Base-by-base conservation (phyloP, 768 basidiomycete species). In the Boletus rex-veris region DNA sequence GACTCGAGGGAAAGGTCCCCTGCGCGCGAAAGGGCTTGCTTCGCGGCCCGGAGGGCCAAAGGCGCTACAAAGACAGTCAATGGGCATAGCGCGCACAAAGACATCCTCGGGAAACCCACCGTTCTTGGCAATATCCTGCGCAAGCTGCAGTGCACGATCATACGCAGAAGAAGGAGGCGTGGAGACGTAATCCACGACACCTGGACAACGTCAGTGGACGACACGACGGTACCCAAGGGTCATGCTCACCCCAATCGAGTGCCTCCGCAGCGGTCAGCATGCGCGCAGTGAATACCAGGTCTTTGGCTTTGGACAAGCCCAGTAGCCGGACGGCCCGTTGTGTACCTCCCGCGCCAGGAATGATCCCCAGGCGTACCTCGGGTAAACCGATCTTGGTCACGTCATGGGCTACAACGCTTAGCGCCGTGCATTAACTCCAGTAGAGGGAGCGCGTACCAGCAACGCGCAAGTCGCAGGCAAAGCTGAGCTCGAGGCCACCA, bases 331-430 rank as follows among this genome's bases (percentile, higher is more conserved):
- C 81, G 5, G 85, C 80, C 28, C 92, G 80, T 62, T 95, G 92
- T 1, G 92, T 94, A 6, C 92, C 92, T 4, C 92, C 92, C 19
- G 91, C 92, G 44, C 92, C 92, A 15, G 92, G 92, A 42, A 95
- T 95, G 52, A 95, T 94, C 84, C 92, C 51, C 78, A 83, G 73
- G 31, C 75, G 72, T 7, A 78, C 87, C 67, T 95, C 92, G 1
- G 94, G 92, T 8, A 98, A 74, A 7, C 93, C 92, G 45, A 98
- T 88, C 72, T 92, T 93, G 48, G 85, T 84, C 39, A 91, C 92
- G 50, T 71, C 66, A 58, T 80, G 75, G 1, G 79, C 86, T 90
- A 60, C 37, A 43, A 51, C 26, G 40, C 37, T 49, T 18, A 55
- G 38, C 24, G 12, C 8, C 42, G 16, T 21, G 19, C 5, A n/a